Evolutionary conservation across 768 basidiomycete species (phyloP), one percentile per base, ranked within the genome.

Genomic region (Daedalea quercina): DNA sequence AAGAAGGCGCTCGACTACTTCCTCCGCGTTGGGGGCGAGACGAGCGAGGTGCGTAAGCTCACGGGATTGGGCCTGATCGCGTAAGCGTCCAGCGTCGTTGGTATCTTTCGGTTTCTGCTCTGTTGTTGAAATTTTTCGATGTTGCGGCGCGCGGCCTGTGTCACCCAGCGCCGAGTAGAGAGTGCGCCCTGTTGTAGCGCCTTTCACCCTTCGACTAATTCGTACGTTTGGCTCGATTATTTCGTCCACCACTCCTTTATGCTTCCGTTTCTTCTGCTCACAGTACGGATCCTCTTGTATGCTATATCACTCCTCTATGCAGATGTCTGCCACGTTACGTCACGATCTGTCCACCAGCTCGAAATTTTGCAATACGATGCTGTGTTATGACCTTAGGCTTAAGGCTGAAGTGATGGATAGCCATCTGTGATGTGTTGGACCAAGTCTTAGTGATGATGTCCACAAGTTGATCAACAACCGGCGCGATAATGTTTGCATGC

Each of bases 1-100:
- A 60, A 62, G 57, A 80, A 72, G 60, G 95, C 96, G 35, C 73
- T 85, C 47, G 78, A 79, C 55, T 90, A 79, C 77, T 89, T 97
- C 70, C 71, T 63, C 3, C 73, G 75, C 40, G 76, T 87, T 28
- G 70, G 72, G 54, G 69, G 71, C 49, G 74, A 79, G 54, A 74
- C 84, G 8, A 68, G 63, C 37, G 63, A 62, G 34, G 67, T 76
- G 35, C 48, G 48, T 12, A 40, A 35, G 35, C 48, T 49, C 34
- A 34, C 20, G 9, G 44, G 19, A 11, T 23, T 28, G 23, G 23
- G 20, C 31, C 48, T 23, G 35, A 26, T 34, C 23, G 48, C 48
- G 22, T 49, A 22, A 49, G 33, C 4, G 31, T 4, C 7, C 20
- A 9, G 46, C 19, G 37, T 15, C 13, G 7, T 40, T 6, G 15